Evolutionary conservation across 2,329 filamentous ascomycete genomes (phyloP), one percentile per base, ranked within the genome.

Genomic region (Colletotrichum caudatum): DNA sequence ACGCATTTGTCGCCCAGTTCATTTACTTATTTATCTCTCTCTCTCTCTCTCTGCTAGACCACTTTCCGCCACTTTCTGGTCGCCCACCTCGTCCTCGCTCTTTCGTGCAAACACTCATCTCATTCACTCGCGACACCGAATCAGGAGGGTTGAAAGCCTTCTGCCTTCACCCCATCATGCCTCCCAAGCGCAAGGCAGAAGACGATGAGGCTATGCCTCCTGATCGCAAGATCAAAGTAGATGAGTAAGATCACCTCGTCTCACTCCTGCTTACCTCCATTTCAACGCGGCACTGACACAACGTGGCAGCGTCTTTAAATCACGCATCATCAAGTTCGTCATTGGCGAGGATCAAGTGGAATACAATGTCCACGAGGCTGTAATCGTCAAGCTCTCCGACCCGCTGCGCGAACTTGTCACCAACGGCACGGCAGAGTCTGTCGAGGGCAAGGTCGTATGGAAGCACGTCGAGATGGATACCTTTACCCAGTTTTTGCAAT

Each of bases 221-320:
- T 4, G 29, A 29, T 4, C 29, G 29, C 29, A 29, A 29, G 29
- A 4, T 29, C 2, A 29, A 29, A 29, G 18, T 37, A 3, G 44
- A 50, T 12, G 20, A 35, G 20, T 26, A 26, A 9, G 59, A 2
- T 7, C 16, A n/a, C 8, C 6, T 11, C 16, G 3, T 3, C 12
- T 9, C 12, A 33, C 14, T 1, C 12, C 2, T n/a, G 18, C 5
- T 23, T 48, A 2, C 3, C 1, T 14, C 3, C 2, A 6, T 1
- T 33, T n/a, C 4, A 50, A 5, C 1, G 5, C 7, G 3, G 14
- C n/a, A 37, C 59, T 61, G 8, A 61, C 14, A 37, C 44, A 20
- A 7, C 20, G 2, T n/a, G n/a, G 1, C 59, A 61, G 59, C 1
- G 14, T 61, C 14, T 0, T 37, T 14, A 12, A 50, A 14, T 61